These are phyloP conservation scores for Carallia pectinifolia DNA, from an alignment of 345 rosid species.

Conservation along the genomic window DNA sequence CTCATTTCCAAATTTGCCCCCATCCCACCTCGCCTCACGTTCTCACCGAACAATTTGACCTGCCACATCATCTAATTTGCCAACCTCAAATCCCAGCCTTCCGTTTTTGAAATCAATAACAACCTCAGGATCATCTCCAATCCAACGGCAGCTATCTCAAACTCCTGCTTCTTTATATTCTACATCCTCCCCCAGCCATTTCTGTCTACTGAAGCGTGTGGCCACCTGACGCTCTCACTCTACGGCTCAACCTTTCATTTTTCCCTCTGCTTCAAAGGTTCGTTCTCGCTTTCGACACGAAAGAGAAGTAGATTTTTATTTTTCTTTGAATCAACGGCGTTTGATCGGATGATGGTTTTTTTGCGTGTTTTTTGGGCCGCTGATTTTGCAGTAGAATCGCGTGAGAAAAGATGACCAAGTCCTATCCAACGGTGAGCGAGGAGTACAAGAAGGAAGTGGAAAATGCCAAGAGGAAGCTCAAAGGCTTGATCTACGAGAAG, in stretches of 20 bases:
- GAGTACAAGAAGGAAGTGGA: constrained; percentile 77
- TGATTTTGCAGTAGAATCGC: constrained; percentile 3
- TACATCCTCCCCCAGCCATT: no score
- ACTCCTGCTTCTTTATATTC: not conserved
- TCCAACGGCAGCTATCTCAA: not conserved
- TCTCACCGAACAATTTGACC: not conserved
- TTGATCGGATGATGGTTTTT: no score
- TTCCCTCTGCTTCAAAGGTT: not conserved
- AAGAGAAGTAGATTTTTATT: not conserved
- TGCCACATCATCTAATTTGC: not conserved
- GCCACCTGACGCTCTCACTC: not conserved
- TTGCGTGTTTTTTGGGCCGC: no score
- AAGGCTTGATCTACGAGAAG: constrained; percentile 86
- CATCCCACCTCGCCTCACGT: no score
- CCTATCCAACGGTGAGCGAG: constrained; percentile 74
- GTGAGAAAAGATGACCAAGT: constrained; percentile 59
- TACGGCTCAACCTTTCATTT: not conserved
- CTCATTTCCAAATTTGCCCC: no score
- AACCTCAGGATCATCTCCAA: not conserved
- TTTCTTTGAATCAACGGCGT: no score
- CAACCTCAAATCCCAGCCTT: not conserved
- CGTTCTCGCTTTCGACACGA: not conserved
- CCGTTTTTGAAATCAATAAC: not conserved
- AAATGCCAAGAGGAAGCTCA: constrained; percentile 80
- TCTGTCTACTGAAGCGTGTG: not conserved